Percentiles rank a stretch among this genome's conserved stretches.
phyloP scores from a whole-genome alignment of 1,284 basidiomycete genomes.

The Veloporphyrellus conicus region DNA sequence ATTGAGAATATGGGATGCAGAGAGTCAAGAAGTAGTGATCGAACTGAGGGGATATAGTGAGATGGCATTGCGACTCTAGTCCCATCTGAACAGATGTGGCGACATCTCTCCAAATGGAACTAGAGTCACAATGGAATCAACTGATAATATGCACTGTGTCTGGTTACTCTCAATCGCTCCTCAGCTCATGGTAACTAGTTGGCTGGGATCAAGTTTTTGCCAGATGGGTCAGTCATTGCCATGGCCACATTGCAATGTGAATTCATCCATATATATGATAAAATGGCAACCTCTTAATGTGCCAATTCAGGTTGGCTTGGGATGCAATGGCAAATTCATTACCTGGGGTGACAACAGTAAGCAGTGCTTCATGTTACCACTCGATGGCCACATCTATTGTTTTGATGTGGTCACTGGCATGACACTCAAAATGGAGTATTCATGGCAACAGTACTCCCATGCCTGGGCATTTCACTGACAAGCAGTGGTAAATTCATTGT shows the following conservation, averaged over 20 bases:
- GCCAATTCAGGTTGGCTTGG: neutral
- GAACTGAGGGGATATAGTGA: too few species aligned
- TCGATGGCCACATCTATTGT: neutral
- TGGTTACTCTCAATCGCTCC: neutral
- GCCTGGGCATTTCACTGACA: too few species aligned
- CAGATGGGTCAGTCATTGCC: too few species aligned
- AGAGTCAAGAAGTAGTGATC: too few species aligned
- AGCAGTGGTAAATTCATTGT: too few species aligned
- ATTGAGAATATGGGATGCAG: too few species aligned
- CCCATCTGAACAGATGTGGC: too few species aligned
- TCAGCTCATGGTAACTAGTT: neutral
- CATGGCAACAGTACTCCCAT: neutral
- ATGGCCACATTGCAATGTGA: too few species aligned
- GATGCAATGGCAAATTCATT: neutral
- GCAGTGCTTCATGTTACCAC: constrained; percentile 1
- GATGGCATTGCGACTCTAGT: neutral
- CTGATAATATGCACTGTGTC: too few species aligned
- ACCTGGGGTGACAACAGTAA: neutral
- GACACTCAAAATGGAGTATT: neutral
- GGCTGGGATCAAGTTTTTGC: too few species aligned
- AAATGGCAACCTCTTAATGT: neutral
- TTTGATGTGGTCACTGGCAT: neutral
- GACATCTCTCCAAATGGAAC: neutral
- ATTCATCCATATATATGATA: neutral
- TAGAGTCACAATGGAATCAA: too few species aligned